phyloP scores from a whole-genome alignment of 441 rosid genomes.

The Hypseocharis bilobata region DNA sequence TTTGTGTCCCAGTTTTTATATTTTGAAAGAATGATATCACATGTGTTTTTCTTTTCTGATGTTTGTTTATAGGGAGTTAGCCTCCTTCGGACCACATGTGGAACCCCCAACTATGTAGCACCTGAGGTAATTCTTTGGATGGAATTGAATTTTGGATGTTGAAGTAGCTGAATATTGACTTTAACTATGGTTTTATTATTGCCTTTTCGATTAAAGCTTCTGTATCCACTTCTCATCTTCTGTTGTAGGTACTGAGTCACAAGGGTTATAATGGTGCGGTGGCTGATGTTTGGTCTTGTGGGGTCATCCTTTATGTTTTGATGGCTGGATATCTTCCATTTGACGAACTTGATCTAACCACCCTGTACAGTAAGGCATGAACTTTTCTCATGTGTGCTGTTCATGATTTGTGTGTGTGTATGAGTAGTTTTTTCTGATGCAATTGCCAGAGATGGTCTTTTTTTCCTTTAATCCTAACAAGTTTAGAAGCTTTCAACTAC shows the following conservation, averaged over 20 bases:
- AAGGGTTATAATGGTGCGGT: slow-evolving; percentile 90
- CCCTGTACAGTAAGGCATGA: slow-evolving; percentile 85
- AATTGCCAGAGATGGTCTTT: no score
- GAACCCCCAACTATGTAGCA: slow-evolving; percentile 92
- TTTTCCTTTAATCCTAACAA: no score
- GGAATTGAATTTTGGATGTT: neutral
- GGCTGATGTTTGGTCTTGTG: slow-evolving; percentile 95
- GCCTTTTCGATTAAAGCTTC: neutral
- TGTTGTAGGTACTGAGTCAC: slow-evolving; percentile 74
- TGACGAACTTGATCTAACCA: slow-evolving; percentile 92
- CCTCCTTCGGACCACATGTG: slow-evolving; percentile 78
- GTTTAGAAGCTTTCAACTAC: slow-evolving; percentile 14
- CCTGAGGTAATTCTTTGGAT: slow-evolving; percentile 58
- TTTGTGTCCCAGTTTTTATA: neutral
- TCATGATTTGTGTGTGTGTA: no score
- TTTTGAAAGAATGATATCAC: slow-evolving; percentile 8
- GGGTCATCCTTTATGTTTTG: slow-evolving; percentile 79
- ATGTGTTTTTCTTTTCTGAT: slow-evolving; percentile 14
- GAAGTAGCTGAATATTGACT: neutral
- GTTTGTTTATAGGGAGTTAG: slow-evolving; percentile 60
- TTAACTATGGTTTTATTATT: neutral
- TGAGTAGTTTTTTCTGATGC: no score
- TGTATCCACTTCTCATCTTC: slow-evolving; percentile 15
- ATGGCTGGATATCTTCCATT: slow-evolving; percentile 94
- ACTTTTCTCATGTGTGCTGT: no score